Base-by-base conservation (phyloP, 1,284 basidiomycete species). In the Puccinia hordei region DNA sequence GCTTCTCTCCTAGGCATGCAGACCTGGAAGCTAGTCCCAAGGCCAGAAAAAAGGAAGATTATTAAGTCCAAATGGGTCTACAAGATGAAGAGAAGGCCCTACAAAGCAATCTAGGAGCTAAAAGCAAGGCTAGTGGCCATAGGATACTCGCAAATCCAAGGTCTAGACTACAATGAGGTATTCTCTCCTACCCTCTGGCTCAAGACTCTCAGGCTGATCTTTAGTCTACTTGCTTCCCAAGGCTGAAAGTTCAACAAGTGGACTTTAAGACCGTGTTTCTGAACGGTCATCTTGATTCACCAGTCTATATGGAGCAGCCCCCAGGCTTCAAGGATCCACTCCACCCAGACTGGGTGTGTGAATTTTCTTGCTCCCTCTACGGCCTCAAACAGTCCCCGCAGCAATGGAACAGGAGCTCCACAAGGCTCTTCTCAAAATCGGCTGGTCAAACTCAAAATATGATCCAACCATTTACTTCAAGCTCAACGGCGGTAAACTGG, bases 321-420 rank as follows among this genome's bases (percentile, higher is more conserved):
- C 35, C 30, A 44, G 68, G 68, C 2, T 71, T 46, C n/a, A 19
- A 71, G 30, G 68, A 71, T 27, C 41, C 68, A 22, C 2, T n/a
- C 8, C 22, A 51, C 30, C 68, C 46, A 2, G 44, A 72, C 13
- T 72, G 69, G 69, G 69, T 72, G 1, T 72, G 41, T 27, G 35
- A 51, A n/a, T n/a, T 72, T 5, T 15, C 51, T 19, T 1, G 49
- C 4, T 72, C n/a, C 1, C 6, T 72, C 5, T 72, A 24, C 69
- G n/a, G n/a, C n/a, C n/a, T n/a, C n/a, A n/a, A n/a, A n/a, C n/a
- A n/a, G n/a, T n/a, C n/a, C n/a, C n/a, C 69, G 6, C 44, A 30
- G 1, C 33, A 51, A 17, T 72, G 69, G 69, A 72, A 51, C 53
- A 27, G 4, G 68, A 71, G 44, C 68, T 71, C 4, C 68, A 71